Evolutionary conservation across 2,329 filamentous ascomycete genomes (phyloP), one percentile per base, ranked within the genome.

Genomic region (Pochonia chlamydosporia): DNA sequence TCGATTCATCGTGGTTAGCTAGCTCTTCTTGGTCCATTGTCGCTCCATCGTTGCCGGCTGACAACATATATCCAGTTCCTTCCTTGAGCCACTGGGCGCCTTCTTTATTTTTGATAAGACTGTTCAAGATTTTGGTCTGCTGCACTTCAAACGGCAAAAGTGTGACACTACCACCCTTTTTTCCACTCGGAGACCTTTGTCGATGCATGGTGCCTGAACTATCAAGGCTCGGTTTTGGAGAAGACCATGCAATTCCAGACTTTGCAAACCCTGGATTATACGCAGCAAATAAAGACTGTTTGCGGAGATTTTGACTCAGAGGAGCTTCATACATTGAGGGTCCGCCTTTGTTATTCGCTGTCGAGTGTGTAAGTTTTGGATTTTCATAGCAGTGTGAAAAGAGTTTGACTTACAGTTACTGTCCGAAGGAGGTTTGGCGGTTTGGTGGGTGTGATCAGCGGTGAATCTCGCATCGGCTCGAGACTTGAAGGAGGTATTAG

Each of bases 241-340:
- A 10, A 9, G 13, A 11, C 42, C 30, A 40, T n/a, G 39, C 21
- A 26, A 44, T 40, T 16, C 39, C 47, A 40, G 42, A 40, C 44
- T 43, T 50, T 43, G 45, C 48, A 47, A 10, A 46, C 37, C 42
- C 43, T 45, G 33, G 25, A 26, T 49, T 46, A 51, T 49, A 55
- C 51, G 46, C 47, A 41, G 37, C 49, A 40, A 48, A 49, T 43
- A 18, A 14, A 46, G 31, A 33, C 16, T 41, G 37, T 5, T 40
- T 33, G 28, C 30, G 26, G 20, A 23, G 36, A 20, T 40, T 40
- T 42, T 41, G 48, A 28, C n/a, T 14, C 24, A 21, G 23, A 25
- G 41, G 45, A 20, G 20, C 31, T 44, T 49, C 75, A 67, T 78
- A 78, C 75, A 75, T 71, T 67, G 72, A 70, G 52, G 69, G 65